Base-by-base conservation (phyloP, 1,284 basidiomycete species). In the Dichomitus squalens region DNA sequence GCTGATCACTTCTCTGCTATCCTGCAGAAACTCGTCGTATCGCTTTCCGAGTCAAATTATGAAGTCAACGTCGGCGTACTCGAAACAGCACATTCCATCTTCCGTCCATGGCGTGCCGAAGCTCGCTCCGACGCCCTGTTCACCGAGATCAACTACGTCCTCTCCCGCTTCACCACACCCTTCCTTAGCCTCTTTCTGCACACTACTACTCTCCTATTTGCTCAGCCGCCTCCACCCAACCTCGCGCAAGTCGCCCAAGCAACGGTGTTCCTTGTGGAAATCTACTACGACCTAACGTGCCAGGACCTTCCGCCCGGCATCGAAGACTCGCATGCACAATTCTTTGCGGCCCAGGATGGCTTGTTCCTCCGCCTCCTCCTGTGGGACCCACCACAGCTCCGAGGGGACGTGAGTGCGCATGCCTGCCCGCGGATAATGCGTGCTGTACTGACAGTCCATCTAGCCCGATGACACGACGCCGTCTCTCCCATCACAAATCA, bases 241-340 rank as follows among this genome's bases (percentile, higher is more conserved):
- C 71, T 82, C 51, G 69, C 74, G 0, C 66, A 81, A 31, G 75
- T 94, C 16, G 87, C 90, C 0, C 89, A 92, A 66, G 83, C 84
- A 0, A 87, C 95, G 78, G 82, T 89, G 12, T 79, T 93, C 5
- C 80, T 97, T 4, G 80, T 93, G 16, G 93, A 96, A 51, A 84
- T 98, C 31, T 99, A 91, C 76, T 90, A 96, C 68, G 97, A 99
- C 73, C 85, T 99, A 57, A 94, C 92, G 1, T 93, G 92, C 63
- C 97, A 99, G 66, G 96, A 99, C 73, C 78, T 99, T 21, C 96
- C 96, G 5, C 95, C 95, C 8, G 90, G 88, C 63, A 90, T 99
- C 67, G 96, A 99, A 70, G 96, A 99, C 70, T 80, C 88, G 41
- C 86, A 97, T 61, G 76, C 81, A 8, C 83, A 90, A 59, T 96